phyloP scores from a whole-genome alignment of 495 filamentous ascomycete genomes.

The Aspergillus campestris region DNA sequence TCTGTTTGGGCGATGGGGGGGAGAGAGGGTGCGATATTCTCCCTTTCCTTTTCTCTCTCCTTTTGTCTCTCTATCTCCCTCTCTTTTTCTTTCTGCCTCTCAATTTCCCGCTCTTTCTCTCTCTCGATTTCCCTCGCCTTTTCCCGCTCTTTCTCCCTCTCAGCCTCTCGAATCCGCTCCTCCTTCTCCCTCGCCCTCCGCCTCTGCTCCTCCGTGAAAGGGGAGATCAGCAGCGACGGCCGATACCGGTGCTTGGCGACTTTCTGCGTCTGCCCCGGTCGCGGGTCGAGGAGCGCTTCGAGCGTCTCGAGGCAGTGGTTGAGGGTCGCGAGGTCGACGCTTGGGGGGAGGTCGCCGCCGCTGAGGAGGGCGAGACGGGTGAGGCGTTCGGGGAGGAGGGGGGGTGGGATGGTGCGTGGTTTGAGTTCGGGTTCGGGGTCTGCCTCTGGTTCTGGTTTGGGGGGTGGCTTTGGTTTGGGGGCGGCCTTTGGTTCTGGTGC shows the following conservation, averaged over 20 bases:
- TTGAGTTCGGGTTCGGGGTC: background rate
- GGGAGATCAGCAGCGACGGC: background rate
- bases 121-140: no score
- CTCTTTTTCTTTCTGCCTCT: no score
- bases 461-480: background rate
- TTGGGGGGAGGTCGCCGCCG: constrained; percentile 3
- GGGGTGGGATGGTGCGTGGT: background rate
- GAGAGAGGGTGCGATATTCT: constrained; percentile 4
- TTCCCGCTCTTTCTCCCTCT: no score
- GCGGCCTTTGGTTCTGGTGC: background rate
- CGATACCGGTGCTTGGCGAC: constrained; percentile 2
- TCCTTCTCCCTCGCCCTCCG: no score
- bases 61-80: no score
- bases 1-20: background rate
- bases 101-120: no score
- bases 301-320: constrained; percentile 25
- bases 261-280: constrained; percentile 13
- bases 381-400: constrained; percentile 18
- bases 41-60: no score
- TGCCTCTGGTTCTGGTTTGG: background rate
- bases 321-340: constrained; percentile 13
- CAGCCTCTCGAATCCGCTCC: no score
- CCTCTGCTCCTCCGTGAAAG: background rate
- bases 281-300: constrained; percentile 24
- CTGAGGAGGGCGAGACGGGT: constrained; percentile 16